Base-by-base conservation (phyloP, 495 filamentous ascomycete species). In the Podospora fimiseda region DNA sequence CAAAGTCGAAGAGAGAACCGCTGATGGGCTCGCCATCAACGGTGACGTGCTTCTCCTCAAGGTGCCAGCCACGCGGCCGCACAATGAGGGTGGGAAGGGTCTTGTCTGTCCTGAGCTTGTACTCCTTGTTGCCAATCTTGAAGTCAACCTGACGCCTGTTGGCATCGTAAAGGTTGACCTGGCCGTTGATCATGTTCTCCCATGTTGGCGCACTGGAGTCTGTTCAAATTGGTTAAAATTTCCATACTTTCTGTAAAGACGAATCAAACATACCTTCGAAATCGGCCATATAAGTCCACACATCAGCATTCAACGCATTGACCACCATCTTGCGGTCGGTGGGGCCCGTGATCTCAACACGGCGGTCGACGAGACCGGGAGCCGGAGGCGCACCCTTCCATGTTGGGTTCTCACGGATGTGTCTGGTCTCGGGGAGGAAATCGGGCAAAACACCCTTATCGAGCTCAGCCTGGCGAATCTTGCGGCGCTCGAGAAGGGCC, bases 211-310 rank as follows among this genome's bases (percentile, higher is more conserved):
- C 93, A 69, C 81, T 95, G 3, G 93, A 97, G 69, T 99, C 93
- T 95, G 57, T 43, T 30, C 1, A 45, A 14, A 2, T 21, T 24
- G 21, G 24, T 30, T 20, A 5, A 39, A 13, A 42, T 1, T 16
- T 8, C 14, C 41, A n/a, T n/a, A n/a, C n/a, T n/a, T n/a, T n/a
- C n/a, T n/a, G n/a, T 20, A 27, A 11, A 19, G 48, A 54, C 24
- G 16, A 66, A n/a, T n/a, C n/a, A n/a, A n/a, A n/a, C 74, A 45
- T 68, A 90, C 90, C 90, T 74, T 99, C 93, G 52, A 99, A 93
- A 75, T 99, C 93, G 22, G 93, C 94, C 93, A 99, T 99, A 68
- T 99, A 99, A 23, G 93, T 97, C 89, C 89, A 99, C 16, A 97
- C 94, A 65, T 97, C 82, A 36, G 92, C 85, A 71, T 99, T 99